These are phyloP conservation scores for Colletotrichum sp. DNA, from an alignment of 2,329 filamentous ascomycete species.

Conservation along the genomic window DNA sequence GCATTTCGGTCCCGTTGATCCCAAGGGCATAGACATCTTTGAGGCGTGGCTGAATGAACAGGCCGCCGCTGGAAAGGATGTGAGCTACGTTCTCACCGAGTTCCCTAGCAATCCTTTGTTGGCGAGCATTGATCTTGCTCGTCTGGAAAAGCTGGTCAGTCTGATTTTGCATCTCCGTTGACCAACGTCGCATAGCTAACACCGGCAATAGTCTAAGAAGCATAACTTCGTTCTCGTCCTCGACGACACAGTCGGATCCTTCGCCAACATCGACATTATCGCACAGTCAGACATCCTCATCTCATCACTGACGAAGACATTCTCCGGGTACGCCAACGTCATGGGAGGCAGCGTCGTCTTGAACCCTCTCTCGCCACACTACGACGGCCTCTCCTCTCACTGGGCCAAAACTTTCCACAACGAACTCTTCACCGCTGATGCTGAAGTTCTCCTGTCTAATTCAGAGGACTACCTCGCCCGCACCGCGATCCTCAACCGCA, in stretches of 20 bases:
- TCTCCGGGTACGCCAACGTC: constrained; percentile 61
- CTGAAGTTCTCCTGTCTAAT: constrained; percentile 48
- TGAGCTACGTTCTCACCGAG: constrained; percentile 56
- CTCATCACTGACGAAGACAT: constrained; percentile 62
- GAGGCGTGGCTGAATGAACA: constrained; percentile 49
- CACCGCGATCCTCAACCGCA: constrained; percentile 43
- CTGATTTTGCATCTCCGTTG: not conserved
- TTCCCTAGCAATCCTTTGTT: constrained; percentile 41
- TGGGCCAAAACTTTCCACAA: constrained; percentile 35
- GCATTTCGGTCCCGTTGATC: constrained; percentile 51
- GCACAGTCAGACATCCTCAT: constrained; percentile 53
- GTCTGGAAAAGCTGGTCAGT: constrained; percentile 26
- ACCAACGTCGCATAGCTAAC: not conserved
- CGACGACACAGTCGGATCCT: constrained; percentile 55
- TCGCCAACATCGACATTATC: constrained; percentile 56
- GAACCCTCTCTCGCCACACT: constrained; percentile 49
- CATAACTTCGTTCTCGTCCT: constrained; percentile 49
- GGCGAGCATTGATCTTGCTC: constrained; percentile 35
- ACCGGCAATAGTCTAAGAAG: constrained; percentile 34
- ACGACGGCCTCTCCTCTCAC: constrained; percentile 38
- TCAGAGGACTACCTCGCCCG: constrained; percentile 48
- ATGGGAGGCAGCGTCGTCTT: constrained; percentile 57
- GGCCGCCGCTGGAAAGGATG: constrained; percentile 38
- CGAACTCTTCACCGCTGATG: constrained; percentile 53
- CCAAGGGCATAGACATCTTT: constrained; percentile 45